phyloP scores from a whole-genome alignment of 768 basidiomycete species.

The Phanerochaete sordida region DNA sequence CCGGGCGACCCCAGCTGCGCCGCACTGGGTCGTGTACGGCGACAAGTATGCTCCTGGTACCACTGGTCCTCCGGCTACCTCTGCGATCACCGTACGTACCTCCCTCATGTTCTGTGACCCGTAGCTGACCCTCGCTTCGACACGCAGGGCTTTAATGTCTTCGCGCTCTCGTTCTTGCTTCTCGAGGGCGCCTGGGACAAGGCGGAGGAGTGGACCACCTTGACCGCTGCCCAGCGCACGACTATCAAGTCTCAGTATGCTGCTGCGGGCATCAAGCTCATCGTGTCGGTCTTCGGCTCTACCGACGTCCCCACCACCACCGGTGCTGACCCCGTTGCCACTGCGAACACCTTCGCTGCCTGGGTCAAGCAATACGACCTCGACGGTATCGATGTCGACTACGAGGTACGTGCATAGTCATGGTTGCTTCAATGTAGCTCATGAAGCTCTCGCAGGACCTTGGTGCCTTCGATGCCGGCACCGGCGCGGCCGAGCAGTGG shows the following conservation, averaged over 20 bases:
- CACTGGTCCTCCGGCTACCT: conserved; percentile 45
- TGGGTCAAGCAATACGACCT: conserved; percentile 59
- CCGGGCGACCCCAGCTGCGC: conserved; percentile 38
- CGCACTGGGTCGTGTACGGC: conserved; percentile 46
- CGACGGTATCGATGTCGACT: conserved; percentile 76
- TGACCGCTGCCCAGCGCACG: conserved; percentile 43
- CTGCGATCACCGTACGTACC: conserved; percentile 38
- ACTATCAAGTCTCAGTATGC: conserved; percentile 49
- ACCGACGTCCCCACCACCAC: conserved; percentile 48
- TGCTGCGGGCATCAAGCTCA: conserved; percentile 55
- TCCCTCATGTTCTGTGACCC: background rate
- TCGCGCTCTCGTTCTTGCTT: conserved; percentile 54
- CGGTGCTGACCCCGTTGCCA: conserved; percentile 56
- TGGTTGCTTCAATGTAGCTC: background rate
- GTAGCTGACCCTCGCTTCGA: background rate
- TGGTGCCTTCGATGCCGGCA: conserved; percentile 49
- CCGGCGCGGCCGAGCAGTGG: conserved; percentile 49
- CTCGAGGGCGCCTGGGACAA: conserved; percentile 56
- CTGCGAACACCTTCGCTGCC: conserved; percentile 61
- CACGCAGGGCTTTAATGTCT: conserved; percentile 60
- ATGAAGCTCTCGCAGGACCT: conserved; percentile 45
- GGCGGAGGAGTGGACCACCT: conserved; percentile 50
- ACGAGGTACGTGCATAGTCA: conserved; percentile 36
- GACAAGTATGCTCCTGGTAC: conserved; percentile 40
- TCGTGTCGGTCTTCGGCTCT: conserved; percentile 64